Conservation (phyloP, 2,329 filamentous ascomycete species). For the Sarocladium strictum region DNA sequence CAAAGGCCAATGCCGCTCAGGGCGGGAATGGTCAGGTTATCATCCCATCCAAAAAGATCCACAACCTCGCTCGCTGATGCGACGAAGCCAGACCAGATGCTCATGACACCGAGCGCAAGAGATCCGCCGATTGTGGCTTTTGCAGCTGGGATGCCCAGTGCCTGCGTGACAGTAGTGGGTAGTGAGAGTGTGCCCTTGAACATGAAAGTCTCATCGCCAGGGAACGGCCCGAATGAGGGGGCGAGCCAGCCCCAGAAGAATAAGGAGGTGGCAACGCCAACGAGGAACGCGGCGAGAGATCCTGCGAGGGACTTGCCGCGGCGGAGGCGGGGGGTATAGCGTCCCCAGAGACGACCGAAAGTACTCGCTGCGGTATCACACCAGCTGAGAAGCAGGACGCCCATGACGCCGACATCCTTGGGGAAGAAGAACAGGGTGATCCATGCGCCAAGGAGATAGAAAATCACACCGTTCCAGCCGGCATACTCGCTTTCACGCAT, state of each 20-base stretch:
- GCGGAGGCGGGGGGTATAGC: slow-evolving; percentile 80
- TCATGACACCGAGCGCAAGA: slow-evolving; percentile 72
- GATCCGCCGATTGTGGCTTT: slow-evolving; percentile 62
- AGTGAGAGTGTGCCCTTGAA: slow-evolving; percentile 74
- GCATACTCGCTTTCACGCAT: slow-evolving; percentile 96
- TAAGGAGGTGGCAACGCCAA: slow-evolving; percentile 76
- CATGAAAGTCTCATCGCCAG: slow-evolving; percentile 66
- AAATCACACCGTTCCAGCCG: slow-evolving; percentile 95
- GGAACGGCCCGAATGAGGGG: slow-evolving; percentile 59
- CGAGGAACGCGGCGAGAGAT: slow-evolving; percentile 73
- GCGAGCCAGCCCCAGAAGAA: slow-evolving; percentile 87
- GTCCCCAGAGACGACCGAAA: slow-evolving; percentile 82
- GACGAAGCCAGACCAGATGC: slow-evolving; percentile 80
- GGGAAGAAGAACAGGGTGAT: slow-evolving; percentile 79
- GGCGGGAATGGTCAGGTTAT: slow-evolving; percentile 94
- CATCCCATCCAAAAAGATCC: slow-evolving; percentile 90
- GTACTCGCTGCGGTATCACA: slow-evolving; percentile 97
- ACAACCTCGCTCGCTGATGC: slow-evolving; percentile 86
- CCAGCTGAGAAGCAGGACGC: slow-evolving; percentile 88
- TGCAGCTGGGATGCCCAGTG: slow-evolving; percentile 51
- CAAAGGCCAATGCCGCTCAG: slow-evolving; percentile 84
- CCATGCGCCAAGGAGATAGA: slow-evolving; percentile 89
- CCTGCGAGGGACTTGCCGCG: slow-evolving; percentile 89
- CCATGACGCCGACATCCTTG: slow-evolving; percentile 88
- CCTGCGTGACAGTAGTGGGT: slow-evolving; percentile 50